Evolutionary conservation across 1,139 yeast species (phyloP), one percentile per base, ranked within the genome.

Genomic region (Kodamaea anthophila): DNA sequence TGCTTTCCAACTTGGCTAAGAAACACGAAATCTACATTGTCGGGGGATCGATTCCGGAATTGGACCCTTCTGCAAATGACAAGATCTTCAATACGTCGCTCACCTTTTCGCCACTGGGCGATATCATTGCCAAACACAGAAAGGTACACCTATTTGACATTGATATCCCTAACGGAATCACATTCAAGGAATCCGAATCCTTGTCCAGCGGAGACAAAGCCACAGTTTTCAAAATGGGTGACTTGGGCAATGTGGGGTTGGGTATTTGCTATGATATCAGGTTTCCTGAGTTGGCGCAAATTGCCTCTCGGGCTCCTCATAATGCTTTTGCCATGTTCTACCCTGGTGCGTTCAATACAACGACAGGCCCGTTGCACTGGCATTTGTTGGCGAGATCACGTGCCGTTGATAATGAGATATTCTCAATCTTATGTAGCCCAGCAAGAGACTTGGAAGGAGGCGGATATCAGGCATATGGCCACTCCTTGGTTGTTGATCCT

Each of bases 321-420:
- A 75, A 76, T 34, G 78, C 94, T 0, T 86, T 86, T 58, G 94
- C 93, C 21, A 81, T 87, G 91, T 67, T 86, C 31, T 87, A 86
- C 43, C 97, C 97, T 0, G 94, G 96, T 31, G 97, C 97, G 0
- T 88, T 88, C 64, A 88, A 88, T 62, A 84, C 94, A 13, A 85
- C 91, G 18, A 88, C 97, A 0, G 97, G 97, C 0, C 97, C 97
- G 1, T 63, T 85, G 49, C 96, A 86, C 53, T 88, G 97, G 97
- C 82, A 80, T 42, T 65, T 87, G 41, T 69, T 88, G 36, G 96
- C 93, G 1, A 68, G 88, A 37, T 70, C 94, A 1, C 67, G 97
- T 39, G 94, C 96, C 4, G 81, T 88, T 8, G 97, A 88, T 52
- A 88, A 88, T 55, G 93, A 88, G 55, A 53, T 82, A 7, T 88